Evolutionary conservation across 768 basidiomycete genomes (phyloP), one percentile per base, ranked within the genome.

Genomic region (Thelephora aurantiotincta): DNA sequence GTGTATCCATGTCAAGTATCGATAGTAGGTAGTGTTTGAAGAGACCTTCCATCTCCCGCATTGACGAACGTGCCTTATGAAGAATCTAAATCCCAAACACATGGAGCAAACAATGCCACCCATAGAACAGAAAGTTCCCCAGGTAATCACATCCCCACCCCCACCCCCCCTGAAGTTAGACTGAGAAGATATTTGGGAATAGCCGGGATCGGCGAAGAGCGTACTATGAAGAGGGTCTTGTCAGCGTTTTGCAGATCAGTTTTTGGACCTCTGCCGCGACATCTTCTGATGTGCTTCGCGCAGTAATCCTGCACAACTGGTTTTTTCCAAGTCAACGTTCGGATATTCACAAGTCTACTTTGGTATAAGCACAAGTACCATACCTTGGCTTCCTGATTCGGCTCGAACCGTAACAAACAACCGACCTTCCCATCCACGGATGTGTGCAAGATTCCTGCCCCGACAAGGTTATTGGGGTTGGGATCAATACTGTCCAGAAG

Each of bases 401-500:
- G 96, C 63, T 99, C 96, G 23, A 97, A 62, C 47, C 96, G 75
- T 53, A 97, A 64, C 52, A 99, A 68, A 59, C 96, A 98, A 5
- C 96, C 96, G 44, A 98, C 89, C 65, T 98, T 98, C 33, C 94
- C 94, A 3, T 84, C 84, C 4, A 68, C 63, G n/a, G 84, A 82
- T 68, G 81, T 94, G 61, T 98, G 91, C 45, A 99, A 67, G 30
- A 99, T 88, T n/a, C 86, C 93, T n/a, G 92, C 96, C 18, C 78
- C 86, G 14, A 98, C 93, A 37, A 91, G 63, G 58, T 99, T 99
- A 58, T 72, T 80, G n/a, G 85, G 81, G 63, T 96, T 99, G 23
- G 92, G 89, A 59, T 99, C 96, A 48, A 98, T 77, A 22, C 80
- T 86, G 2, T 82, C 75, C 42, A 98, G 68, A 20, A 93, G 57